phyloP scores from a whole-genome alignment of 2,329 filamentous ascomycete genomes.

The Sclerotinia trifoliorum region DNA sequence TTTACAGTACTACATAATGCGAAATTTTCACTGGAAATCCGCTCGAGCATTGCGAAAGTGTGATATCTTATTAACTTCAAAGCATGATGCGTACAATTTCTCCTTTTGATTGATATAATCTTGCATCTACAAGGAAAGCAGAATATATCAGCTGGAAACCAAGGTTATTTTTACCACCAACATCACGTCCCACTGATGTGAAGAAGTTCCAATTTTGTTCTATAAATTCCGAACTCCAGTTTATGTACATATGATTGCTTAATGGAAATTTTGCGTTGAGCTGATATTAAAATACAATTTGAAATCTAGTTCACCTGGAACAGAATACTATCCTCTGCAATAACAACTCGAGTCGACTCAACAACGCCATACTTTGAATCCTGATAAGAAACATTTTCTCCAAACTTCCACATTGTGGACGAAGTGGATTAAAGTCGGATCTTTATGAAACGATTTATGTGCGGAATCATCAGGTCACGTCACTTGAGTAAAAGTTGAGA shows the following conservation, averaged over 20 bases:
- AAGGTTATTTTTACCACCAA: too few species aligned
- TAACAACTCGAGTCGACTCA: background rate
- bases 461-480: too few species aligned
- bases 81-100: background rate
- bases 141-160: background rate
- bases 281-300: background rate
- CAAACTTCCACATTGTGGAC: background rate
- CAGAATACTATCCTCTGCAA: background rate
- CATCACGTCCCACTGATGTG: too few species aligned
- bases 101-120: too few species aligned
- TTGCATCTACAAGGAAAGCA: background rate
- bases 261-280: background rate
- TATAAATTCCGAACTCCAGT: background rate
- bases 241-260: background rate
- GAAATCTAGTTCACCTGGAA: too few species aligned
- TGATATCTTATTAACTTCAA: background rate
- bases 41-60: background rate
- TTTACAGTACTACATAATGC: background rate
- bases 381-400: background rate
- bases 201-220: background rate
- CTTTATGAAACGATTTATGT: too few species aligned
- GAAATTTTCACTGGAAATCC: too few species aligned
- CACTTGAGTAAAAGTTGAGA: too few species aligned
- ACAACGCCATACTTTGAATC: background rate
- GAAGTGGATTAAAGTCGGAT: too few species aligned